A percentile compares a stretch with the other conserved stretches of the same genome.
Conservation (phyloP, 179 eudicot genomes). For the Amaranthus tricolor region DNA sequence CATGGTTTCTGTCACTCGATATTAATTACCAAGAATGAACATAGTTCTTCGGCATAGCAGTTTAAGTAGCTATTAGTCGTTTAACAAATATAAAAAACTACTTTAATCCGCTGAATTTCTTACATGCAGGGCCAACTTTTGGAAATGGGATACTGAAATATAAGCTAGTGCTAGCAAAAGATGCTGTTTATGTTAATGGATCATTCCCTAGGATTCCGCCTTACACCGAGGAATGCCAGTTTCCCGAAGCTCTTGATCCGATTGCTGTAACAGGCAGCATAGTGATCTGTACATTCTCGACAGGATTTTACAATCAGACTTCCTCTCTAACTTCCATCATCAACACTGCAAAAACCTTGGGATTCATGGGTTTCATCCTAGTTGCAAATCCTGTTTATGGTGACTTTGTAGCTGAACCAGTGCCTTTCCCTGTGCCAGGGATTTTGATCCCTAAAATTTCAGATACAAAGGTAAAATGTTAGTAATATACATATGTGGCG, state of each 20-base stretch:
- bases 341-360: slow-evolving; percentile 52
- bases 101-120: background rate
- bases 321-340: slow-evolving; percentile 65
- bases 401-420: slow-evolving; percentile 78
- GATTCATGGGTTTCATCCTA: slow-evolving; percentile 68
- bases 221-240: slow-evolving; percentile 77
- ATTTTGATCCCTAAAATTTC: slow-evolving; percentile 75
- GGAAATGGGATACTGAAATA: slow-evolving; percentile 56
- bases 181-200: slow-evolving; percentile 58
- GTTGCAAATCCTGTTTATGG: slow-evolving; percentile 76
- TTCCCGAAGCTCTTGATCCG: slow-evolving; percentile 78
- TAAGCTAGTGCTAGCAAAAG: slow-evolving; percentile 73
- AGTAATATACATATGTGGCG: background rate
- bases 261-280: slow-evolving; percentile 52
- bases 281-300: slow-evolving; percentile 82
- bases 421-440: slow-evolving; percentile 73
- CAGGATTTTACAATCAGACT: slow-evolving; percentile 73
- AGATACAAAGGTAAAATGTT: slow-evolving; percentile 57
- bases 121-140: slow-evolving; percentile 54
- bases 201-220: slow-evolving; percentile 58
- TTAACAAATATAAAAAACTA: too few species aligned
- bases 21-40: background rate
- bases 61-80: too few species aligned
- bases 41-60: too few species aligned
- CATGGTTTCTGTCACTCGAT: slow-evolving; percentile 4